Percentiles rank a stretch among this genome's conserved stretches.
phyloP scores from a whole-genome alignment of 1,284 basidiomycete species.

The Ustilago loliicola region DNA sequence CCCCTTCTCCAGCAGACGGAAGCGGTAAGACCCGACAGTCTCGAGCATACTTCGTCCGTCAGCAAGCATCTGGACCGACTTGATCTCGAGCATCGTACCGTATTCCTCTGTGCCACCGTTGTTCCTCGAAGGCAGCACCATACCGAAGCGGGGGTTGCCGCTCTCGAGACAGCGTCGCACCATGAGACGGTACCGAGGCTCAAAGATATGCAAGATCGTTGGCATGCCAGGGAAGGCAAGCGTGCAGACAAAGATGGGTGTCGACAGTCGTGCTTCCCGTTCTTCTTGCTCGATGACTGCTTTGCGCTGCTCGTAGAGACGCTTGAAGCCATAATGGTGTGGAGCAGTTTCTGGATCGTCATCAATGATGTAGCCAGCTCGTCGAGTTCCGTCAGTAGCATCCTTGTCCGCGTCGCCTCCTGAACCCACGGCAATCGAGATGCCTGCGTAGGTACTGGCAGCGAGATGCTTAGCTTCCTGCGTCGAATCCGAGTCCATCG shows the following conservation, averaged over 20 bases:
- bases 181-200: constrained; percentile 91
- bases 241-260: constrained; percentile 90
- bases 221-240: constrained; percentile 91
- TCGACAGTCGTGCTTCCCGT: constrained; percentile 82
- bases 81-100: constrained; percentile 93
- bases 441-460: constrained; percentile 27
- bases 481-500: constrained; percentile 33
- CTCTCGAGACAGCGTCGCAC: constrained; percentile 88
- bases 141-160: constrained; percentile 82
- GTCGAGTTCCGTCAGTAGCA: not conserved
- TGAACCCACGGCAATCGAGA: constrained; percentile 22
- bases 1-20: constrained; percentile 83
- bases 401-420: not conserved
- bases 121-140: constrained; percentile 80
- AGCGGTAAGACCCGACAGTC: constrained; percentile 85
- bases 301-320: constrained; percentile 74
- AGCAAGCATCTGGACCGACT: constrained; percentile 84
- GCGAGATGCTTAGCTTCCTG: constrained; percentile 20
- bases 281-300: constrained; percentile 80
- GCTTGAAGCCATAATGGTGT: constrained; percentile 49
- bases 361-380: constrained; percentile 31
- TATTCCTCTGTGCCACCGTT: constrained; percentile 76
- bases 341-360: constrained; percentile 45
- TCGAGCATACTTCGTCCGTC: constrained; percentile 92
- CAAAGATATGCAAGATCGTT: constrained; percentile 89